Percentiles rank a stretch among this genome's conserved stretches.
Evolutionary conservation across 2,329 filamentous ascomycete species (phyloP).

Genomic region (Arthroderma sp.): DNA sequence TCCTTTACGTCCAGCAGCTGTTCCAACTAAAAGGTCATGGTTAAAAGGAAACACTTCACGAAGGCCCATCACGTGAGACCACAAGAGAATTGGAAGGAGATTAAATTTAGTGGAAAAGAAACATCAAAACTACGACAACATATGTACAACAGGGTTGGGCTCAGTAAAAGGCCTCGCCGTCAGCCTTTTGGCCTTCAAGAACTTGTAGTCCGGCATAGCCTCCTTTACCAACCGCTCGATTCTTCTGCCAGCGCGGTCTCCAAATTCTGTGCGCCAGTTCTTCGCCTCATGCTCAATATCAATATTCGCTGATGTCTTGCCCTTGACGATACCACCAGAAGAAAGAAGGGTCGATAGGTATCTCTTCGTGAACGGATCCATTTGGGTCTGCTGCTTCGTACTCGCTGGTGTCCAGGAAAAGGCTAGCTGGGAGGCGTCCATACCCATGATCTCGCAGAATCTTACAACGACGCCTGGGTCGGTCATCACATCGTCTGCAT

Average conservation of each 20-base stretch:
- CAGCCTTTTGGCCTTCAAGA: slow-evolving; percentile 23
- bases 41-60: too few relatives aligned
- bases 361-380: neutral
- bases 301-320: slow-evolving; percentile 22
- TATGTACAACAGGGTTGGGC: too few relatives aligned
- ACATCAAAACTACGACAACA: too few relatives aligned
- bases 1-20: too few relatives aligned
- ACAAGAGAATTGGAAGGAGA: too few relatives aligned
- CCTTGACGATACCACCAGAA: slow-evolving; percentile 26
- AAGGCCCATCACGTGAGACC: too few relatives aligned
- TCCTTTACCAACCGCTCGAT: slow-evolving; percentile 21
- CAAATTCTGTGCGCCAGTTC: slow-evolving; percentile 30
- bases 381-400: neutral
- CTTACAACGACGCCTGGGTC: slow-evolving; percentile 21
- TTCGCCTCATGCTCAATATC: slow-evolving; percentile 26
- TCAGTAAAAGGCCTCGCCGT: too few relatives aligned
- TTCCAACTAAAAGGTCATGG: too few relatives aligned
- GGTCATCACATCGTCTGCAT: slow-evolving; percentile 31
- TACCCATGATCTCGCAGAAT: slow-evolving; percentile 21
- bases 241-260: slow-evolving; percentile 17
- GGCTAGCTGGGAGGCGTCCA: slow-evolving; percentile 25
- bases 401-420: slow-evolving; percentile 24
- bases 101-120: too few relatives aligned
- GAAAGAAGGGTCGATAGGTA: slow-evolving; percentile 23
- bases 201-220: slow-evolving; percentile 33